Base-by-base conservation (phyloP, 1,139 yeast species). In the Torulaspora globosa region DNA sequence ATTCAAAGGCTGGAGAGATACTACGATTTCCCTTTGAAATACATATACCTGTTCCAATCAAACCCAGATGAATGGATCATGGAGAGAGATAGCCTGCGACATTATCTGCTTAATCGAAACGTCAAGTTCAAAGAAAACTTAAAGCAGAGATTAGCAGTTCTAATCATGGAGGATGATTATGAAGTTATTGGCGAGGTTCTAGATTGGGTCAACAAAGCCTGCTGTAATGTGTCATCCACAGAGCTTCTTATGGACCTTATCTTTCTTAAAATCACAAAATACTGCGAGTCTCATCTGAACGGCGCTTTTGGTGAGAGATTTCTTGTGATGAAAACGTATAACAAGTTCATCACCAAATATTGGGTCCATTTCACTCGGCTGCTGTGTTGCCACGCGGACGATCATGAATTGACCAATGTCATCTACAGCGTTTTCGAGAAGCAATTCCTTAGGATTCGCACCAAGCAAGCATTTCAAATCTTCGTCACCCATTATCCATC, bases 391-490 rank as follows among this genome's bases (percentile, higher is more conserved):
- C 52, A 58, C 1, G 59, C 58, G 30, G 62, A 62, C 39, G 60
- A 44, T 49, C 64, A 58, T 49, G 69, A 48, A 27, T 51, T 51
- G 67, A 77, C 48, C 66, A 72, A 53, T 14, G 49, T 54, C 3
- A 44, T 62, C 4, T 59, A 53, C 40, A 48, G 54, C 23, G 52
- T 55, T 43, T 60, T 63, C 47, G 62, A 58, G 32, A 54, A 48
- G 15, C 53, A 58, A 34, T 62, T 59, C 37, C 46, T 61, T 16
- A 51, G 70, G 67, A 49, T 81, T 29, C 64, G 96, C 48, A 79
- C 77, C 1, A 58, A 63, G 1, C 95, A 90, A 60, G 75, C 86
- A 15, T 86, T 76, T 58, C 80, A 78, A 21, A 75, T 89, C 36
- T 54, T 59, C 27, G 79, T 86, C 0, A 60, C 70, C 2, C 68